Base-by-base conservation (phyloP, 192 early-diverging fungal genomes). In the Obelidium mucronatum region DNA sequence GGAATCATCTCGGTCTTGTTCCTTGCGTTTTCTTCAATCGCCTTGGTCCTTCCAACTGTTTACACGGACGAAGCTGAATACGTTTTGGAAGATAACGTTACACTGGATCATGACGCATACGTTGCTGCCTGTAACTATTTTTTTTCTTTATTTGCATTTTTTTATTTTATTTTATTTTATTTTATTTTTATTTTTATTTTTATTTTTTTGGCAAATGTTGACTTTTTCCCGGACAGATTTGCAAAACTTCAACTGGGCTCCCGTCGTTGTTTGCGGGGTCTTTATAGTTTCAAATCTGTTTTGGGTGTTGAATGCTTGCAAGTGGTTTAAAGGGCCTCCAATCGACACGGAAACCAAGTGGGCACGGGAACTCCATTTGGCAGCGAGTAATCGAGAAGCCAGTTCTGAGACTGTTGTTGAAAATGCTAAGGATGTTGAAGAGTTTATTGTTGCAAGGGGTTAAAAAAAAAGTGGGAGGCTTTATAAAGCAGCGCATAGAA, bases 211-310 rank as follows among this genome's bases (percentile, higher is more conserved):
- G n/a, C n/a, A 60, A 13, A 6, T 44, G 22, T 52, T 1, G 1
- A 28, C 17, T 35, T 35, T 64, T 11, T 19, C 0, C 8, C 24
- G 1, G 31, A 0, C 62, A 67, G 61, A 67, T 36, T 33, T 76
- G 30, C 6, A n/a, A 28, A 67, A 55, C 11, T 76, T 76, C 65
- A 76, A 76, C 74, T 76, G 74, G 74, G 63, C 74, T 13, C 74
- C 63, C 13, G 74, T 65, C n/a, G 62, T 76, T 11, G 74, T 76
- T 64, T 11, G 24, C 36, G 51, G 33, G 22, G 74, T 76, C 17
- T 56, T 37, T 55, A 13, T 65, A 17, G 24, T 76, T 26, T 51
- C 63, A 31, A 51, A 65, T 28, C 52, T 36, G 26, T 76, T 76
- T 64, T 76, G 74, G 74, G 13, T 76, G 51, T 24, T 56, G 0